Evolutionary conservation across 371 early-diverging fungal species (phyloP).

Genomic region (Syncephalastrum sp.): DNA sequence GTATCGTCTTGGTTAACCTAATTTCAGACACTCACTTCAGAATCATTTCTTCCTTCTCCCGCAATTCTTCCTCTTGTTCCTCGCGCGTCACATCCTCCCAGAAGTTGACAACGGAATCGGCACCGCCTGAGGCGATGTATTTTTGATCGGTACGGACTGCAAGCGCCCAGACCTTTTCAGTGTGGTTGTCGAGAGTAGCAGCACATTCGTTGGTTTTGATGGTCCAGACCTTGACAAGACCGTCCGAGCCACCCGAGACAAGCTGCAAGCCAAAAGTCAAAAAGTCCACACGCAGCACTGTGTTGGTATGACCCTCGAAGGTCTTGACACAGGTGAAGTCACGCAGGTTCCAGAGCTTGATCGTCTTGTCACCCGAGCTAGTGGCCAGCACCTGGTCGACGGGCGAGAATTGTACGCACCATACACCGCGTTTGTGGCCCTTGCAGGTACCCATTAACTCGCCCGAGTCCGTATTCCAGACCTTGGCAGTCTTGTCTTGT

Average conservation of each 20-base stretch:
- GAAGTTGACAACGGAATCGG: conserved; percentile 85
- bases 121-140: conserved; percentile 83
- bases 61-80: conserved; percentile 71
- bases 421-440: conserved; percentile 95
- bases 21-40: conserved; percentile 46
- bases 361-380: conserved; percentile 90
- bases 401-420: conserved; percentile 89
- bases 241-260: conserved; percentile 87
- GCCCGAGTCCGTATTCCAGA: conserved; percentile 91
- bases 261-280: conserved; percentile 87
- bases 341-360: conserved; percentile 89
- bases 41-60: conserved; percentile 68
- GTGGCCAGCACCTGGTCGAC: conserved; percentile 91
- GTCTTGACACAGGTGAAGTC: conserved; percentile 91
- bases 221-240: conserved; percentile 93
- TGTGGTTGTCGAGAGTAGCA: conserved; percentile 88
- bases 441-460: conserved; percentile 78
- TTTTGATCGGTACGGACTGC: conserved; percentile 74
- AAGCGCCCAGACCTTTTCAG: conserved; percentile 93
- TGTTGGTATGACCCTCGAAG: conserved; percentile 95
- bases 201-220: conserved; percentile 89
- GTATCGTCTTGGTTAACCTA: neutral
- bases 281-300: conserved; percentile 84
- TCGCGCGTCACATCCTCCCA: conserved; percentile 91
- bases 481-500: conserved; percentile 95